Evolutionary conservation across 768 basidiomycete genomes (phyloP).

Genomic region (Leccinum subgranulosum): DNA sequence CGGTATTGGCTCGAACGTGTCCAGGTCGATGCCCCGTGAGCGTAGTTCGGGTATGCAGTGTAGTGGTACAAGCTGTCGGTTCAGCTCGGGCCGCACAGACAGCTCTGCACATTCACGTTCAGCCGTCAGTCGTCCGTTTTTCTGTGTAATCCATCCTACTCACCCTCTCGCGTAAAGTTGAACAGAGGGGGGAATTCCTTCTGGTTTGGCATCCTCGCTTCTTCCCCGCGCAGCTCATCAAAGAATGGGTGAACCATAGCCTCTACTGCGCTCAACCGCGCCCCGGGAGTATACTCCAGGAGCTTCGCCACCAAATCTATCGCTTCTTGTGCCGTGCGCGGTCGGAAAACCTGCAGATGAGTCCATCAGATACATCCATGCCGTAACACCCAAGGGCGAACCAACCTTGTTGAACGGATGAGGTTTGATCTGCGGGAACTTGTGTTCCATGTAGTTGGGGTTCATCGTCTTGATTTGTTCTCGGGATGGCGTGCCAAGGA

Average conservation of each 20-base stretch:
- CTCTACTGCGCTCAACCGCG: conserved; percentile 84
- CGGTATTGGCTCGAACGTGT: conserved; percentile 96
- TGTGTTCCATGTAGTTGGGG: conserved; percentile 99
- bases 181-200: conserved; percentile 94
- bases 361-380: conserved; percentile 12
- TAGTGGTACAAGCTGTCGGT: conserved; percentile 84
- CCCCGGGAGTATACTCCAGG: conserved; percentile 96
- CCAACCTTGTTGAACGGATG: conserved; percentile 95
- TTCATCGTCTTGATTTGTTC: conserved; percentile 99
- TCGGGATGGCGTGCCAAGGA: conserved; percentile 94
- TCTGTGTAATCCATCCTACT: conserved; percentile 29
- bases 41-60: conserved; percentile 88
- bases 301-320: conserved; percentile 94
- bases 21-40: conserved; percentile 80
- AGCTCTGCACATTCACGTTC: conserved; percentile 59
- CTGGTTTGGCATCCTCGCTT: conserved; percentile 93
- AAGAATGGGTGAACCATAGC: conserved; percentile 97
- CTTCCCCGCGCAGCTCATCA: conserved; percentile 89
- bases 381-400: background rate
- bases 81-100: conserved; percentile 93
- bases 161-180: conserved; percentile 94
- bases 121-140: conserved; percentile 1
- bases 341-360: conserved; percentile 85
- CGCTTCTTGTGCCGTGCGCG: conserved; percentile 92
- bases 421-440: conserved; percentile 99